These are phyloP conservation scores for Monosporozyma yasuniensis DNA, from an alignment of 805 yeast species.

Conservation along the genomic window DNA sequence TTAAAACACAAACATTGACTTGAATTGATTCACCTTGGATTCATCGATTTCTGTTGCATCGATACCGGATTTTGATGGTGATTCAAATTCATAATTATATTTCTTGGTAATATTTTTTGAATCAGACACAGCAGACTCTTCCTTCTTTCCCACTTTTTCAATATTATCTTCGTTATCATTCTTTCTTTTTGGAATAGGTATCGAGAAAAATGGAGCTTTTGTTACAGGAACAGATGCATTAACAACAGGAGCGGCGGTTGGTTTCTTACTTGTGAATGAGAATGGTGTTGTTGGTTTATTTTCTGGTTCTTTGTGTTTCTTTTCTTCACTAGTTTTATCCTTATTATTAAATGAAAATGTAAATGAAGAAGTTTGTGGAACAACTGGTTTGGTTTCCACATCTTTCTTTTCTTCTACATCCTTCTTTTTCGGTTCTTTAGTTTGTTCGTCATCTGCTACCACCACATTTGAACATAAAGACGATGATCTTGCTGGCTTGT, in stretches of 20 bases:
- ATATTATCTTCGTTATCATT: not conserved
- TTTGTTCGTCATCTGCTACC: slow-evolving; percentile 9
- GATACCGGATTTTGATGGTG: slow-evolving; percentile 13
- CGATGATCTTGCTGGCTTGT: slow-evolving; percentile 33
- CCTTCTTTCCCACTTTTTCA: not conserved
- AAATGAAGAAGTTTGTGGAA: slow-evolving; percentile 8
- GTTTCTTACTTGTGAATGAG: not conserved
- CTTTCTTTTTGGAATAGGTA: not conserved
- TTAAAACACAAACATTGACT: slow-evolving; percentile 18
- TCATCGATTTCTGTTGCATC: slow-evolving; percentile 12
- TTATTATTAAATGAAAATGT: slow-evolving; percentile 6
- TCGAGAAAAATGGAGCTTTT: not conserved
- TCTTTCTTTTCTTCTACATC: not conserved
- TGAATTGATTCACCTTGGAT: slow-evolving; percentile 15
- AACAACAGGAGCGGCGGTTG: not conserved
- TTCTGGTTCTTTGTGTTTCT: not conserved
- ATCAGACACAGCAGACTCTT: not conserved
- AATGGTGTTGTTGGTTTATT: not conserved
- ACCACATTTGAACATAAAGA: slow-evolving; percentile 30
- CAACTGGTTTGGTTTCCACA: not conserved
- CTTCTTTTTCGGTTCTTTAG: not conserved
- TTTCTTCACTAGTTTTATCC: not conserved
- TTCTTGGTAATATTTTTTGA: not conserved
- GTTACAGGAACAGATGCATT: too few relatives aligned
- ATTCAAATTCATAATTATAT: slow-evolving; percentile 15